Evolutionary conservation across 129 eudicot genomes (phyloP).

Genomic region (Tagetes patula): DNA sequence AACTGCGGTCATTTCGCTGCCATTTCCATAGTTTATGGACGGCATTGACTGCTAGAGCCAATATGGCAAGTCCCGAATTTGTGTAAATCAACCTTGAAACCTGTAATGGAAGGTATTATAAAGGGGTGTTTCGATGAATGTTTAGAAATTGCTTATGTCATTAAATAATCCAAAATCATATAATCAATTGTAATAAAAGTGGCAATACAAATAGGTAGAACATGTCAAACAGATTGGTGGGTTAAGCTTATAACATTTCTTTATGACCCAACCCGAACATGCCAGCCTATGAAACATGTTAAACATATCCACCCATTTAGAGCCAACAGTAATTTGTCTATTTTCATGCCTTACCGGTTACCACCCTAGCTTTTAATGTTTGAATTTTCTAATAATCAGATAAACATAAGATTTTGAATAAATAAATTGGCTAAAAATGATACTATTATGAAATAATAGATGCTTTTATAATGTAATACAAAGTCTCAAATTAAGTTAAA

Average conservation of each 20-base stretch:
- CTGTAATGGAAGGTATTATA: slow-evolving; percentile 30
- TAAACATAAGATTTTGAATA: background rate
- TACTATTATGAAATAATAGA: background rate
- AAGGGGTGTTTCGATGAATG: background rate
- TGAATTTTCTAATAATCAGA: background rate
- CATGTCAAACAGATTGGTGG: background rate
- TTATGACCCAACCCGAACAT: background rate
- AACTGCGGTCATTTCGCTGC: slow-evolving; percentile 65
- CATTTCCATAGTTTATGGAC: slow-evolving; percentile 88
- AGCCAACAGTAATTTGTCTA: background rate
- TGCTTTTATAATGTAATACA: background rate
- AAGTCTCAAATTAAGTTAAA: background rate
- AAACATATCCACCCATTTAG: background rate
- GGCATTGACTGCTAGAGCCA: slow-evolving; percentile 81
- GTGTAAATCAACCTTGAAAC: slow-evolving; percentile 77
- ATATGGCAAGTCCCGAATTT: slow-evolving; percentile 69
- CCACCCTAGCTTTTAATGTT: background rate
- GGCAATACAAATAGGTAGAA: background rate
- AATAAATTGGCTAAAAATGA: background rate
- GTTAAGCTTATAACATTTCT: background rate
- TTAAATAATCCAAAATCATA: background rate
- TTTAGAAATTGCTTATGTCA: background rate
- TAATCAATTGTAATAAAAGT: background rate
- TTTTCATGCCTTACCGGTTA: background rate
- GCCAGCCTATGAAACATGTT: background rate